A percentile compares a stretch with the other conserved stretches of the same genome.
phyloP scores from a whole-genome alignment of 345 rosid species.

The Gossypium stocksii region DNA sequence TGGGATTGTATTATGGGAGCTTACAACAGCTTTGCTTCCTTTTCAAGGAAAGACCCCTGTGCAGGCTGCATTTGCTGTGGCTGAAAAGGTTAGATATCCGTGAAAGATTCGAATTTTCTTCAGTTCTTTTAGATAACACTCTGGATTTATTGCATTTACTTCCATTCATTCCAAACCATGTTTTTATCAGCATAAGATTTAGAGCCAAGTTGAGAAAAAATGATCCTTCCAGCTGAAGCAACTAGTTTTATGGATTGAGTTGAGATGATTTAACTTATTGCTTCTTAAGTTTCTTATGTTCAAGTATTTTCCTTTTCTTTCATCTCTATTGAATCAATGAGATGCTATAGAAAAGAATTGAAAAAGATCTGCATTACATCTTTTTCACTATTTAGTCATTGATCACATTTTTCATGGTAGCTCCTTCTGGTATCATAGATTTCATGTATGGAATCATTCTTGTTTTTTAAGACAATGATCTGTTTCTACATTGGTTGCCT shows the following conservation, averaged over 20 bases:
- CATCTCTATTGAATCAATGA: not conserved
- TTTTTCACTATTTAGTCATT: not conserved
- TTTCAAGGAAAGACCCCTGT: conserved; percentile 99
- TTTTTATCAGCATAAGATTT: not conserved
- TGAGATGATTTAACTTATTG: not conserved
- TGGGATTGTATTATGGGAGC: conserved; percentile 97
- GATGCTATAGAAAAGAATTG: not conserved
- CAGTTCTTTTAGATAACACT: not conserved
- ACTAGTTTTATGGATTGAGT: too few relatives aligned
- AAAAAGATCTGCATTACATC: not conserved
- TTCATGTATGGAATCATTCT: not conserved
- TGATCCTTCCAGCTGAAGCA: not conserved
- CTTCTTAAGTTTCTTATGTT: not conserved
- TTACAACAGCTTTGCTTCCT: conserved; percentile 97
- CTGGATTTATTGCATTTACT: not conserved
- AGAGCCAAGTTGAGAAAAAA: not conserved
- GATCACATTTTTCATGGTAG: not conserved
- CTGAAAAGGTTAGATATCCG: conserved; percentile 69
- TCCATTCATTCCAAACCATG: not conserved
- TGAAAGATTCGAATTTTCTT: not conserved
- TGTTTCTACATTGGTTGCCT: not conserved
- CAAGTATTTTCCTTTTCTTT: not conserved
- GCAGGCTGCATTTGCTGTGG: conserved; percentile 97
- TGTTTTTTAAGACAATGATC: not conserved
- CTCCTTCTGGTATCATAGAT: not conserved